Conservation (phyloP, 805 yeast species). For the Zygotorulaspora chibaensis region DNA sequence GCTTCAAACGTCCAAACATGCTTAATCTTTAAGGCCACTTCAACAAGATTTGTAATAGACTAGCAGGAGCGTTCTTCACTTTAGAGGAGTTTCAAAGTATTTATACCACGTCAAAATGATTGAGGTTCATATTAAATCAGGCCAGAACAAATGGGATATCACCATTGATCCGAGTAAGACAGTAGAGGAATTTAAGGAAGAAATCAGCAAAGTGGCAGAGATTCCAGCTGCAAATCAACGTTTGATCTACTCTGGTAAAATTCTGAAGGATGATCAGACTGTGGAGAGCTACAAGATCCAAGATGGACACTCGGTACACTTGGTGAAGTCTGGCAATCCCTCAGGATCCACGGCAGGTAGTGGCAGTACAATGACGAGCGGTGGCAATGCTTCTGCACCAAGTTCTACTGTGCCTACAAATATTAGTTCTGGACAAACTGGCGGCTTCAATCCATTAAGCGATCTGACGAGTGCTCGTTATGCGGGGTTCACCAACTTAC, state of each 20-base stretch:
- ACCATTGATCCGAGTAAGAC: slow-evolving; percentile 50
- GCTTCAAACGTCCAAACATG: neutral
- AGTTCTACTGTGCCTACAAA: slow-evolving; percentile 56
- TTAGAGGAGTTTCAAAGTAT: neutral
- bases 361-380: slow-evolving; percentile 10
- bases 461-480: slow-evolving; percentile 93
- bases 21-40: neutral
- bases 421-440: slow-evolving; percentile 76
- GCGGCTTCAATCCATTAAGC: slow-evolving; percentile 84
- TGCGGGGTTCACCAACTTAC: slow-evolving; percentile 84
- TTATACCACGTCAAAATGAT: slow-evolving; percentile 8
- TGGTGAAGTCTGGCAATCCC: slow-evolving; percentile 72
- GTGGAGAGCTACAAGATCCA: slow-evolving; percentile 74
- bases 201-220: slow-evolving; percentile 55
- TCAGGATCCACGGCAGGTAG: slow-evolving; percentile 22
- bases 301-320: slow-evolving; percentile 80
- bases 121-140: slow-evolving; percentile 42
- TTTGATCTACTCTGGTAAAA: slow-evolving; percentile 89
- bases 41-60: neutral
- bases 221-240: slow-evolving; percentile 79
- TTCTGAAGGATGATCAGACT: slow-evolving; percentile 78
- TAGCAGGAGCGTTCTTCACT: neutral
- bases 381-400: slow-evolving; percentile 20
- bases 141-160: slow-evolving; percentile 75
- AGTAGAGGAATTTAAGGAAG: slow-evolving; percentile 63